A percentile compares a stretch with the other conserved stretches of the same genome.
These are phyloP conservation scores for Vanderwaltozyma yarrowii DNA, from an alignment of 805 yeast species.

Conservation along the genomic window DNA sequence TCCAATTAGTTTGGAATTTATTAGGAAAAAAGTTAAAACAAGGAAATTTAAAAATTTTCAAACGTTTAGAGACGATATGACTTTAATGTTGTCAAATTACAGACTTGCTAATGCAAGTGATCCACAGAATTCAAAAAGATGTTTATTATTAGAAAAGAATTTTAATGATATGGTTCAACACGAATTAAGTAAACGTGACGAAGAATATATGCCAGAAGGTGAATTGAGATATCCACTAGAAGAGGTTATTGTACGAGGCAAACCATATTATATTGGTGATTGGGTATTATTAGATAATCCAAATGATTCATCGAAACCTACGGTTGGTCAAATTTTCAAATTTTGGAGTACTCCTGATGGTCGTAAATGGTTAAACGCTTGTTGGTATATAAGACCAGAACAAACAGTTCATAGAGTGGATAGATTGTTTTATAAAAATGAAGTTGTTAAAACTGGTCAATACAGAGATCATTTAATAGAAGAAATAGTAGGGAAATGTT, in stretches of 20 bases:
- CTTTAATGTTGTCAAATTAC: conserved; percentile 62
- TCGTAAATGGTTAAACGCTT: conserved; percentile 78
- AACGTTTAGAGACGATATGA: conserved; percentile 66
- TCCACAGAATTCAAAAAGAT: conserved; percentile 49
- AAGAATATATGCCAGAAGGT: conserved; percentile 50
- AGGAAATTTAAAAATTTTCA: conserved; percentile 73
- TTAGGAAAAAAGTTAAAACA: conserved; percentile 73
- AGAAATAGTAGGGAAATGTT: conserved; percentile 87
- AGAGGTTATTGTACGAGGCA: conserved; percentile 58
- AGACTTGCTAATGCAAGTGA: conserved; percentile 52
- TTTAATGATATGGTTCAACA: conserved; percentile 49
- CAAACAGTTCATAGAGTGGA: conserved; percentile 94
- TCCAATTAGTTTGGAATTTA: conserved; percentile 57
- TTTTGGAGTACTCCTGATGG: conserved; percentile 78
- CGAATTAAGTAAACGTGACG: conserved; percentile 75
- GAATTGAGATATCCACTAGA: conserved; percentile 71
- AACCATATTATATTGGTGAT: conserved; percentile 77
- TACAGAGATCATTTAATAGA: conserved; percentile 86
- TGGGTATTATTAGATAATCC: conserved; percentile 90
- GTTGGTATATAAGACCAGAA: conserved; percentile 97
- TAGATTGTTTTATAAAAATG: conserved; percentile 82
- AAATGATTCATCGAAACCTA: conserved; percentile 81
- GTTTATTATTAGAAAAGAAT: conserved; percentile 48
- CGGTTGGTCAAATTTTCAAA: conserved; percentile 86
- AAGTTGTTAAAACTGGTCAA: conserved; percentile 94